phyloP scores from a whole-genome alignment of 345 rosid species.

The Raphanus sativus region DNA sequence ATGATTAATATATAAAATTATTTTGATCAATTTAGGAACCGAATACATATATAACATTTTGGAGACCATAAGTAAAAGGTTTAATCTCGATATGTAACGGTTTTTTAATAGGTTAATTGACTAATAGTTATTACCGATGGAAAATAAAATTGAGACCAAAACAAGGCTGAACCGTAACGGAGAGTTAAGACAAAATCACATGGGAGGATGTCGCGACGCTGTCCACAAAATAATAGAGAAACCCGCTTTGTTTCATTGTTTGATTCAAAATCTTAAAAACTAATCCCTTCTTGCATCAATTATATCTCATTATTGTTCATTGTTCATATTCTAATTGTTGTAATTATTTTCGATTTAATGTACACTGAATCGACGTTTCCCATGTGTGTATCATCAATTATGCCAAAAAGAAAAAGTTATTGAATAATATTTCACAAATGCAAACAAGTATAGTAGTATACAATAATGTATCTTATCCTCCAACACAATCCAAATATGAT shows the following conservation, averaged over 20 bases:
- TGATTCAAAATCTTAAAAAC: background rate
- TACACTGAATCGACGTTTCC: slow-evolving; percentile 14
- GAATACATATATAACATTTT: too few relatives aligned
- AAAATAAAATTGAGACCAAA: background rate
- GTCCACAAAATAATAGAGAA: slow-evolving; percentile 29
- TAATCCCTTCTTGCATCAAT: slow-evolving; percentile 22
- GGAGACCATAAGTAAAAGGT: too few relatives aligned
- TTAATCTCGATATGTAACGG: too few relatives aligned
- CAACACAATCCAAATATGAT: background rate
- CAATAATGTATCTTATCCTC: background rate
- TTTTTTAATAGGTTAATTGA: background rate
- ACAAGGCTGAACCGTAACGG: slow-evolving; percentile 12
- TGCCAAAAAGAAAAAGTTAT: background rate
- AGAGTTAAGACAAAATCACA: slow-evolving; percentile 32
- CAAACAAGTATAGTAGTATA: background rate
- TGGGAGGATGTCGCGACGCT: slow-evolving; percentile 34
- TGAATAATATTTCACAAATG: background rate
- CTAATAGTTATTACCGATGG: background rate
- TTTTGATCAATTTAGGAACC: too few relatives aligned
- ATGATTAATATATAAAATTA: too few relatives aligned
- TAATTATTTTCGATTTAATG: slow-evolving; percentile 8
- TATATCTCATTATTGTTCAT: slow-evolving; percentile 22
- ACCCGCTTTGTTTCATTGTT: slow-evolving; percentile 4
- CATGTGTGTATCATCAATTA: slow-evolving; percentile 24
- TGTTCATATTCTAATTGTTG: slow-evolving; percentile 17